Percentiles rank a stretch among this genome's conserved stretches.
phyloP scores from a whole-genome alignment of 1,284 basidiomycete species.

The Ustanciosporium gigantosporum region DNA sequence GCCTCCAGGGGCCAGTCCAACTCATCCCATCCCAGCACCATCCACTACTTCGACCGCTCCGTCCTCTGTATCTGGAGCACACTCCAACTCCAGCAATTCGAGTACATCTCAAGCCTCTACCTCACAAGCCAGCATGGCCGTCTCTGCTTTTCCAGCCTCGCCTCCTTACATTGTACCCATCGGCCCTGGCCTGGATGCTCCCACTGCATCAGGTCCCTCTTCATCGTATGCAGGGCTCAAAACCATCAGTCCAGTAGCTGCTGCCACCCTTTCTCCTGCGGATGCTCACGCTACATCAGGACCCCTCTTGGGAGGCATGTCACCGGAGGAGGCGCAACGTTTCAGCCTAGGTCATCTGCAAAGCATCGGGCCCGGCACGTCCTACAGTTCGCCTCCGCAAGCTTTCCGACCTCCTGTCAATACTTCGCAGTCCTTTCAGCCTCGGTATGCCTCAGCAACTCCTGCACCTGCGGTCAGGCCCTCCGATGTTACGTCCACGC shows the following conservation, averaged over 20 bases:
- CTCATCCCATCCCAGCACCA: no score
- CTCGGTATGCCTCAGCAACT: conserved; percentile 6
- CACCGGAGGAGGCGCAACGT: conserved; percentile 11
- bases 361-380: conserved; percentile 3
- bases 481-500: conserved; percentile 11
- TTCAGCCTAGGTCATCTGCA: conserved; percentile 10
- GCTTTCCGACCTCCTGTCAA: conserved; percentile 14
- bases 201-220: no score
- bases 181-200: no score
- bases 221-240: no score
- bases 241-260: conserved; percentile 9
- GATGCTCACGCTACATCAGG: neutral
- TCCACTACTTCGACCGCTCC: no score
- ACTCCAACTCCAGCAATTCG: no score
- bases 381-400: conserved; percentile 14
- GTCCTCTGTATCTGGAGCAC: no score
- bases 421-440: conserved; percentile 22
- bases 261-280: conserved; percentile 3
- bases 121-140: no score
- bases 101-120: no score
- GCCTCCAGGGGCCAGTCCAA: no score
- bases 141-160: no score
- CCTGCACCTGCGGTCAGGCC: conserved; percentile 15
- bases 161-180: no score
- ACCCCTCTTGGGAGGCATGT: conserved; percentile 7